phyloP scores from a whole-genome alignment of 805 yeast species.

The Nakazawaea wickerhamii region DNA sequence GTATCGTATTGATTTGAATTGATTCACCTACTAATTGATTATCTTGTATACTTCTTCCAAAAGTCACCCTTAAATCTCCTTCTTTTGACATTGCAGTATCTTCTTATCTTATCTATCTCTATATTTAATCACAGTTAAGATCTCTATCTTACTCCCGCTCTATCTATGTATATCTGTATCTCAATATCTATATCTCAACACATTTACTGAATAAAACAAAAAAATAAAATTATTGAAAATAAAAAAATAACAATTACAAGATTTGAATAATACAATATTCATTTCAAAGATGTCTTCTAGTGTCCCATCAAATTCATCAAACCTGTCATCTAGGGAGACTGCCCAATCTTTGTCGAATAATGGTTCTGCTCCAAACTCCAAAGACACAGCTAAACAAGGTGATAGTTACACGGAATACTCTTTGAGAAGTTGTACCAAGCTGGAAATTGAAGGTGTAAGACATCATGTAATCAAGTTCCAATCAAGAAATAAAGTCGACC shows the following conservation, averaged over 20 bases:
- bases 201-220: too few relatives aligned
- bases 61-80: conserved; percentile 8
- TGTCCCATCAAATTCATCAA: background rate
- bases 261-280: background rate
- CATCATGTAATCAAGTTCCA: conserved; percentile 82
- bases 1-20: too few relatives aligned
- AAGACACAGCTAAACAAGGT: background rate
- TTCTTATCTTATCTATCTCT: conserved; percentile 1
- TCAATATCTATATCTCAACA: too few relatives aligned
- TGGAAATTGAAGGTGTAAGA: conserved; percentile 67
- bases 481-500: conserved; percentile 65
- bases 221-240: too few relatives aligned
- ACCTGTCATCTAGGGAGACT: background rate
- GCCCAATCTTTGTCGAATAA: background rate
- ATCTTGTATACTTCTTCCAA: conserved; percentile 5
- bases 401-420: conserved; percentile 37
- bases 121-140: too few relatives aligned
- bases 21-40: conserved; percentile 7
- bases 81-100: conserved; percentile 19
- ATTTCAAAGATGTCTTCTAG: background rate
- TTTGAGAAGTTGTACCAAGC: conserved; percentile 65
- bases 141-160: too few relatives aligned
- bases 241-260: background rate
- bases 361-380: background rate
- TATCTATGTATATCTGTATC: too few relatives aligned